phyloP scores from a whole-genome alignment of 805 yeast species.

The Cephaloascus albidus region DNA sequence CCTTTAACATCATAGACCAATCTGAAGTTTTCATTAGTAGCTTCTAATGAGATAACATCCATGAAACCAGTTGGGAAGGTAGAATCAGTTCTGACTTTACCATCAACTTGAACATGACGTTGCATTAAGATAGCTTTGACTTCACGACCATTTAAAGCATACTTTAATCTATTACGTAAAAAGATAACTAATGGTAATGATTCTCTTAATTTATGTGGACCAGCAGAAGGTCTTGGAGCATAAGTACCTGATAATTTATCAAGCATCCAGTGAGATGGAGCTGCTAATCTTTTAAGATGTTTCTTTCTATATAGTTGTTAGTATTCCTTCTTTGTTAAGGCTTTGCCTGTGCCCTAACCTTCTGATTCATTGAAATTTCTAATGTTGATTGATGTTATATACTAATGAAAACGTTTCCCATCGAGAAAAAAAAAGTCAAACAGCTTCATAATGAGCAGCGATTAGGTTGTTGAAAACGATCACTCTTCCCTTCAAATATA shows the following conservation, averaged over 20 bases:
- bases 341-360: too few relatives aligned
- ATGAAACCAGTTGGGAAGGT: conserved; percentile 23
- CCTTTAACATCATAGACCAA: conserved; percentile 19
- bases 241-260: conserved; percentile 25
- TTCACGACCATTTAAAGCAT: conserved; percentile 23
- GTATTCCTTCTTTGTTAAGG: not conserved
- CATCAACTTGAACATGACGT: conserved; percentile 23
- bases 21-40: conserved; percentile 21
- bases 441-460: not conserved
- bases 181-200: conserved; percentile 21
- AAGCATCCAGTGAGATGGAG: conserved; percentile 28
- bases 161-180: conserved; percentile 24
- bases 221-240: conserved; percentile 25
- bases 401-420: too few relatives aligned
- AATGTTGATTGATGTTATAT: too few relatives aligned
- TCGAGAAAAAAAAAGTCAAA: not conserved
- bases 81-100: conserved; percentile 23
- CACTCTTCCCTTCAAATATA: too few relatives aligned
- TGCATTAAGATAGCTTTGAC: conserved; percentile 24
- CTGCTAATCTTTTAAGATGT: conserved; percentile 26
- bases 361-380: too few relatives aligned
- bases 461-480: not conserved
- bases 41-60: conserved; percentile 21
- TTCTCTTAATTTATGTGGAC: conserved; percentile 26
- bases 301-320: conserved; percentile 10